Evolutionary conservation across 352 stramenopile species (phyloP), one percentile per base, ranked within the genome.

Genomic region (Blastocystis sp.): DNA sequence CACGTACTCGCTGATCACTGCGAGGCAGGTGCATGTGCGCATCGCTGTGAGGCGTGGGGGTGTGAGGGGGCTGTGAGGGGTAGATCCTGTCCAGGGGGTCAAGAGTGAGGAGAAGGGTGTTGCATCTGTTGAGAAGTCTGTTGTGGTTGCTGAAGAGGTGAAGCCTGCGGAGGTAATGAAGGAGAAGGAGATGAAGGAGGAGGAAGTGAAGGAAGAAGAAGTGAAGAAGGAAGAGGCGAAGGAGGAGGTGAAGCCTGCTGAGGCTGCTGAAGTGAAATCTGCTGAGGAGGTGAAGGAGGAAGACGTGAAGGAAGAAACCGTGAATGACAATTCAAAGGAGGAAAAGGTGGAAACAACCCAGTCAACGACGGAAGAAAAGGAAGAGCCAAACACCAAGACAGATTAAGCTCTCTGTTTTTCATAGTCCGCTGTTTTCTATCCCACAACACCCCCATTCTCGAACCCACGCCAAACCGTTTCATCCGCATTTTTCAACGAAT

Each of bases 1-100:
- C 43, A 76, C 65, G 34, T 52, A 52, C 14, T 76, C 65, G 34
- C 43, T 76, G 65, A 76, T 76, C 14, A 76, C 65, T 11, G 0
- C 23, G 34, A 21, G 65, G 10, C 23, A 76, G n/a, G 38, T 76
- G n/a, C 10, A 14, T 9, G 14, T 76, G 11, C 65, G 65, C 23
- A 9, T 76, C 0, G 65, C 38, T 43, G 65, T 76, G 10, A 76
- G 52, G 38, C 65, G 65, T 76, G 14, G 65, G 10, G 11, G 23
- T 14, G 65, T 28, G n/a, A 11, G 43, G n/a, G 43, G 19, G 65
- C 7, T 14, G 10, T 23, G 10, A 56, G 10, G 5, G 9, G 38
- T 76, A 76, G 65, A 76, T 76, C 65, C 65, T 9, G 34, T 0
- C 14, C 7, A 17, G n/a, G 17, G 17, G 17, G n/a, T n/a, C n/a